Base-by-base conservation (phyloP, 139 green algal species). In the Asterochloris sp. region DNA sequence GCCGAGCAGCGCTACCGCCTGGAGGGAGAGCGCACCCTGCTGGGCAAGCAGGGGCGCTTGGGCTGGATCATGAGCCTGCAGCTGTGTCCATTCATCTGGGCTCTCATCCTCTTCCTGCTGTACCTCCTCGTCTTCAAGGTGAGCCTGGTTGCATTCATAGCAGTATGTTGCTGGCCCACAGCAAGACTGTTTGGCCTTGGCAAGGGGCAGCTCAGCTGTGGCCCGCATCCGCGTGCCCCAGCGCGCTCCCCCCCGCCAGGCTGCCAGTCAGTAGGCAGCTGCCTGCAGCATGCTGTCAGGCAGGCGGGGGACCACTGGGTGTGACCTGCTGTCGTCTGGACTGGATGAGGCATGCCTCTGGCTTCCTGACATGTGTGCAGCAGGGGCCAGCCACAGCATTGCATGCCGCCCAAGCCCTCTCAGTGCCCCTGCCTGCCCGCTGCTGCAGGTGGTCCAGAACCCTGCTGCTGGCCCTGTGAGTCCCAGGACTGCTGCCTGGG, bases 21-120 rank as follows among this genome's bases (percentile, higher is more conserved):
- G 0, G 80, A 85, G 60, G 80, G 86, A 17, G 78, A 84, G 9
- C 29, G 68, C 21, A 66, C 16, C 29, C 89, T 76, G 78, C 91
- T 88, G 76, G 86, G 89, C 80, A 91, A 90, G 80, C 81, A 91
- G 38, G 82, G 81, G 62, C 66, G n/a, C 1, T 74, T 95, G 17
- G 78, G 81, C 0, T 91, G 86, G 80, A 81, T 98, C 12, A 85
- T 85, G 12, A 83, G 80, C 21, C 89, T 90, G 21, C 92, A 98
- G 88, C 90, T 98, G 27, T 92, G 88, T 64, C 93, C 94, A 23
- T 74, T 95, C 73, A 96, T 97, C 74, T 96, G 94, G 93, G 80
- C 86, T 14, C 83, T 97, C 62, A 90, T 96, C 23, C 77, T 97
- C 23, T 85, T 80, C 10, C 86, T 97, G 16, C 69, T 97, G 38